Conservation (phyloP, 2,329 filamentous ascomycete genomes). For the Helicocarpus griseus region DNA sequence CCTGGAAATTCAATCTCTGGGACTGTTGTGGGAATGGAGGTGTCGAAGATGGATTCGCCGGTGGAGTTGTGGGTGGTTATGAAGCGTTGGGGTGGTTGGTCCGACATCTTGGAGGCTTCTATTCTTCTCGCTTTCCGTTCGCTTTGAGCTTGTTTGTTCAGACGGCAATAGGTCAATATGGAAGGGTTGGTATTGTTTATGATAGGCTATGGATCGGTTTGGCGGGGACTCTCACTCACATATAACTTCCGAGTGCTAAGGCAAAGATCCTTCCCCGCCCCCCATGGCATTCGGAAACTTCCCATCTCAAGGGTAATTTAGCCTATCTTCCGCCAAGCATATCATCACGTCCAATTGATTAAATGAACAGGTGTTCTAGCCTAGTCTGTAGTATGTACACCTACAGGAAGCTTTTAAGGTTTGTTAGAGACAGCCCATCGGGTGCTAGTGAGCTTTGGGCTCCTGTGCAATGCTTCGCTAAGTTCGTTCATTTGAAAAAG, state of each 20-base stretch:
- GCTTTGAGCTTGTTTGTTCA: not conserved
- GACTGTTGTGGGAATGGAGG: slow-evolving; percentile 24
- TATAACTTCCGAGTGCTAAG: too few relatives aligned
- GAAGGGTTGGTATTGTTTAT: not conserved
- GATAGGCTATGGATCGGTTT: not conserved
- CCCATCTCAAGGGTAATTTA: not conserved
- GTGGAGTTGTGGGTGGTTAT: slow-evolving; percentile 29
- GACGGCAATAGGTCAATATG: not conserved
- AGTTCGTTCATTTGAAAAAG: too few relatives aligned
- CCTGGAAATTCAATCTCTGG: slow-evolving; percentile 18
- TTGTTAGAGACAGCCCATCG: too few relatives aligned
- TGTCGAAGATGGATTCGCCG: slow-evolving; percentile 28
- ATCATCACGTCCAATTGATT: not conserved
- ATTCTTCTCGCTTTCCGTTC: not conserved
- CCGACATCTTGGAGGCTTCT: not conserved
- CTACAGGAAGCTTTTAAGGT: too few relatives aligned
- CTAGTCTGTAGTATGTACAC: too few relatives aligned
- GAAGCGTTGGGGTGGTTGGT: slow-evolving; percentile 27
- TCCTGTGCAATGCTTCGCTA: too few relatives aligned
- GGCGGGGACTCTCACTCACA: too few relatives aligned
- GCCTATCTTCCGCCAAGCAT: not conserved
- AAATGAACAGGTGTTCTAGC: not conserved
- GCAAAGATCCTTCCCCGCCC: too few relatives aligned
- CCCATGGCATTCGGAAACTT: not conserved
- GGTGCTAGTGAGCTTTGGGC: too few relatives aligned